phyloP scores from a whole-genome alignment of 176 grass and related monocot species.

The Tillandsia fasciculata region DNA sequence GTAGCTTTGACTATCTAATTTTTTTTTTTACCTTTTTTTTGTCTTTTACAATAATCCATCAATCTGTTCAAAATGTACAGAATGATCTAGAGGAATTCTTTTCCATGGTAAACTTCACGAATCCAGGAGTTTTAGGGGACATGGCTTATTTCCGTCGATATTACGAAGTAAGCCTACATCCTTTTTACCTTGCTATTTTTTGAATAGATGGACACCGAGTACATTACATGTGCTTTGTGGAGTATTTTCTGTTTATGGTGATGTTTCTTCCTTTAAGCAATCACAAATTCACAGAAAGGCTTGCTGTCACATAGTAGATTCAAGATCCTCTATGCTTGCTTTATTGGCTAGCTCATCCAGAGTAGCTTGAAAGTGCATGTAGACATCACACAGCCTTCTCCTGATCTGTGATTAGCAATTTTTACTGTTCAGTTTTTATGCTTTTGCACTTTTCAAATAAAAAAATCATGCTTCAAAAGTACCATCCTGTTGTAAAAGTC shows the following conservation, averaged over 20 bases:
- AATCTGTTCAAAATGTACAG: slow-evolving; percentile 35
- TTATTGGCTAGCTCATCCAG: background rate
- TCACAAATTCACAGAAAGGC: background rate
- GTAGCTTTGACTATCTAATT: slow-evolving; percentile 2
- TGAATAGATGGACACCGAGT: background rate
- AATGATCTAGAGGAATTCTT: slow-evolving; percentile 99
- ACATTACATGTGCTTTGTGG: background rate
- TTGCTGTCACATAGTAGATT: too few species aligned
- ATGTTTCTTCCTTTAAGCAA: background rate
- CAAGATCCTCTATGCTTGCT: background rate
- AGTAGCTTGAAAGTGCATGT: background rate
- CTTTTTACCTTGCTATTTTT: background rate
- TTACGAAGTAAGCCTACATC: slow-evolving; percentile 65
- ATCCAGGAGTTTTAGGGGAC: slow-evolving; percentile 82
- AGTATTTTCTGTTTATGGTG: background rate
- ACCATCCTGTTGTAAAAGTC: too few species aligned
- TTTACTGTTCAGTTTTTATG: slow-evolving; percentile 6
- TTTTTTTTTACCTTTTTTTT: slow-evolving; percentile 1
- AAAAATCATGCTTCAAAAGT: too few species aligned
- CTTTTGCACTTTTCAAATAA: slow-evolving; percentile 10
- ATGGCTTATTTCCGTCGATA: slow-evolving; percentile 77
- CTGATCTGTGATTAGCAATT: background rate
- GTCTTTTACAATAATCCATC: slow-evolving; percentile 2
- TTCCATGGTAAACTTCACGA: slow-evolving; percentile 98
- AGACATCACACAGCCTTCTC: too few species aligned